These are phyloP conservation scores for Akanthomyces lecanii DNA, from an alignment of 2,329 filamentous ascomycete genomes.

Conservation along the genomic window DNA sequence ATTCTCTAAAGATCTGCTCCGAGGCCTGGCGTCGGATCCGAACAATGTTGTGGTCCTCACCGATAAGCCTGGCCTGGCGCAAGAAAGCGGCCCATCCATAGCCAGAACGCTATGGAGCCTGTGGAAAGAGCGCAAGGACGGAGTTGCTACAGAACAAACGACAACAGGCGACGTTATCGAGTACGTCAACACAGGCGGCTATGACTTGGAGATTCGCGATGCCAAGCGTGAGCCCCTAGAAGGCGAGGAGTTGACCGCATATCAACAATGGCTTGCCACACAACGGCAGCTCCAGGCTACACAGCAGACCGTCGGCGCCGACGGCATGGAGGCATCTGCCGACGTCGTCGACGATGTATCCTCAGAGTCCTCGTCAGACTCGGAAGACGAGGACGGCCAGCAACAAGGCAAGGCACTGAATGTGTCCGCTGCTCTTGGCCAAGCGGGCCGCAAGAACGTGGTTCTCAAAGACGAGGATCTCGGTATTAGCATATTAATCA, in stretches of 20 bases:
- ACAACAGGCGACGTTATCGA: conserved; percentile 56
- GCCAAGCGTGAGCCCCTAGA: conserved; percentile 63
- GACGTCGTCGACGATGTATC: conserved; percentile 80
- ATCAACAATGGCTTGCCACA: conserved; percentile 89
- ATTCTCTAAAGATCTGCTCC: conserved; percentile 78
- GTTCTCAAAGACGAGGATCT: conserved; percentile 85
- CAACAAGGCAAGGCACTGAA: conserved; percentile 91
- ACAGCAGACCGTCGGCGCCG: conserved; percentile 64
- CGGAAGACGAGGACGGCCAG: conserved; percentile 83
- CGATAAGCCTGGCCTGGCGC: conserved; percentile 56
- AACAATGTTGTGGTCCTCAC: conserved; percentile 86
- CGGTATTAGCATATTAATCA: conserved; percentile 84
- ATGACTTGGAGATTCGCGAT: conserved; percentile 57
- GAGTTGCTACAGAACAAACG: conserved; percentile 54
- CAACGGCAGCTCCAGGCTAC: conserved; percentile 84
- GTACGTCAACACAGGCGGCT: conserved; percentile 61
- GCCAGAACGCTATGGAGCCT: conserved; percentile 75
- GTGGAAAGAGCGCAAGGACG: conserved; percentile 67
- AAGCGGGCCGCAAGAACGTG: conserved; percentile 79
- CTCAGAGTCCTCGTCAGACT: conserved; percentile 79
- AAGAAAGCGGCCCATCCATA: conserved; percentile 49
- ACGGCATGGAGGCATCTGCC: conserved; percentile 63
- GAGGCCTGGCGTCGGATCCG: conserved; percentile 67
- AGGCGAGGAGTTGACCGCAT: conserved; percentile 71
- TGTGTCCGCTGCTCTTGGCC: conserved; percentile 77